phyloP scores from a whole-genome alignment of 2,329 filamentous ascomycete species.

The Lithohypha guttulata region DNA sequence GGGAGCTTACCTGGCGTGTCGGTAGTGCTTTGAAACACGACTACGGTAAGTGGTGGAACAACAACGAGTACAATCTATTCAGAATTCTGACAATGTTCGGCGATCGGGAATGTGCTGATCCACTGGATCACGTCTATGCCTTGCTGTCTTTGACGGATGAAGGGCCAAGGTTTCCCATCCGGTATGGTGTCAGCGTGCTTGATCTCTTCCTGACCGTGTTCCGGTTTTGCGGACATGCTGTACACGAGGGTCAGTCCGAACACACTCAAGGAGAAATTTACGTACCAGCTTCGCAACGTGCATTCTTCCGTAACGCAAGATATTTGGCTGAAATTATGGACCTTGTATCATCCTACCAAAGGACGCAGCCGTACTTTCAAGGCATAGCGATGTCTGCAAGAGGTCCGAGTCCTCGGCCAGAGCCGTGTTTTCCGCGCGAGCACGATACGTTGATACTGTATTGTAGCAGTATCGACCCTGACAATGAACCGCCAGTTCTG shows the following conservation, averaged over 20 bases:
- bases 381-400: neutral
- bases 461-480: neutral
- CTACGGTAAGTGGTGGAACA: conserved; percentile 5
- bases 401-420: conserved; percentile 1
- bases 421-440: conserved; percentile 4
- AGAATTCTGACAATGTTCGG: conserved; percentile 9
- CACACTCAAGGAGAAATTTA: neutral
- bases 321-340: conserved; percentile 5
- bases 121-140: conserved; percentile 7
- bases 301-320: conserved; percentile 7
- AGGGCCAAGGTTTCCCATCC: neutral
- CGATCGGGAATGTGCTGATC: conserved; percentile 4
- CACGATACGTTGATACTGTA: neutral
- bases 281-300: conserved; percentile 2
- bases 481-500: conserved; percentile 6
- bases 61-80: conserved; percentile 5
- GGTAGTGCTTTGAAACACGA: conserved; percentile 1
- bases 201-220: conserved; percentile 4
- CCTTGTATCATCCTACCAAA: conserved; percentile 2
- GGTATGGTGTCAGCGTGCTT: conserved; percentile 3
- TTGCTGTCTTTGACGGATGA: conserved; percentile 1
- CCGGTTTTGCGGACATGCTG: conserved; percentile 4
- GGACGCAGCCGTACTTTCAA: conserved; percentile 4
- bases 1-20: conserved; percentile 1
- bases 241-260: neutral